These are phyloP conservation scores for Guadua angustifolia DNA, from an alignment of 176 grass and related monocot genomes.

Conservation along the genomic window DNA sequence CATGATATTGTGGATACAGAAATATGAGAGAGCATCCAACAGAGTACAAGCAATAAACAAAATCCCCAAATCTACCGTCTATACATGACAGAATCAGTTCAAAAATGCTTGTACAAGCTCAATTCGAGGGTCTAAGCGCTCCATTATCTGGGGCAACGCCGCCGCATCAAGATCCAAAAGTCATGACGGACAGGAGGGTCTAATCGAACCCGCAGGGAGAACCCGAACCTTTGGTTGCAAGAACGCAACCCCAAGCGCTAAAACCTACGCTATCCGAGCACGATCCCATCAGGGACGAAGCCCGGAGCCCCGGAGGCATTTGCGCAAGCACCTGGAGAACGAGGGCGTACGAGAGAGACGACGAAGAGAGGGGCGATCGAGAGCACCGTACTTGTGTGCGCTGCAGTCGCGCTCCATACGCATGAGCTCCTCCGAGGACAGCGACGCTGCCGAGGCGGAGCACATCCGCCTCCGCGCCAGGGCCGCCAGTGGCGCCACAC, in stretches of 20 bases:
- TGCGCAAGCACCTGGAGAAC: not conserved
- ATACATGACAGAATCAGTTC: not conserved
- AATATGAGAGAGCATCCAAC: not conserved
- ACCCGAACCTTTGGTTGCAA: not conserved
- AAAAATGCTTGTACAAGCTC: not conserved
- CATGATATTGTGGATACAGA: not conserved
- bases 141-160: not conserved
- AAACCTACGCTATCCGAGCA: not conserved
- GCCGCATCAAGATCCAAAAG: not conserved
- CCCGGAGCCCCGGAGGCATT: slow-evolving; percentile 4
- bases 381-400: slow-evolving; percentile 70
- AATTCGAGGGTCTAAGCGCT: not conserved
- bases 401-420: slow-evolving; percentile 72
- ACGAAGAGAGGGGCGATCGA: not conserved
- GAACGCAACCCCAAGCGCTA: not conserved
- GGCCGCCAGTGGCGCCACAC: slow-evolving; percentile 46
- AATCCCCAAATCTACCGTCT: not conserved
- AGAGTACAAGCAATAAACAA: not conserved
- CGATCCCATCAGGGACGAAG: not conserved
- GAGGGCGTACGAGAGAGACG: not conserved
- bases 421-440: slow-evolving; percentile 91
- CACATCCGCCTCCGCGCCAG: slow-evolving; percentile 53
- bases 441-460: slow-evolving; percentile 32
- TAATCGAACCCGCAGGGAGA: not conserved
- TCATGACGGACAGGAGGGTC: not conserved